Evolutionary conservation across 257 asterid species (phyloP), one percentile per base, ranked within the genome.

Genomic region (Nicotiana benthamiana): DNA sequence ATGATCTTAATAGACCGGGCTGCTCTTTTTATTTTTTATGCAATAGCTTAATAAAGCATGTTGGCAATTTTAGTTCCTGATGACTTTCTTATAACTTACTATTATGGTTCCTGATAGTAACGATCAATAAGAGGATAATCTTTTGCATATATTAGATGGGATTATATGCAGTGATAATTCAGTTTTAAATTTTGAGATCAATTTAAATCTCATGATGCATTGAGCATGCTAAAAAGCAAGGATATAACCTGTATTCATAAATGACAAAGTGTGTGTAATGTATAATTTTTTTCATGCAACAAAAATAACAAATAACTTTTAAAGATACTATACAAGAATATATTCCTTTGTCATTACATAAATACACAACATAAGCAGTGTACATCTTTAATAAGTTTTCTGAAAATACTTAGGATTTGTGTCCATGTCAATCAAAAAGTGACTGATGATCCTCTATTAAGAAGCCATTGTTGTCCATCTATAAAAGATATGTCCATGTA

Each of bases 391-490:
- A 12, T 12, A n/a, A 67, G 28, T 36, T 28, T n/a, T n/a, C 20
- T 20, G 52, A 17, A 34, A 18, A 18, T 18, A 32, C n/a, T n/a
- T 36, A 67, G 6, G 53, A 1, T 34, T 67, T 67, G 54, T 40
- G 18, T 40, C 30, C 22, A 5, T 67, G n/a, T 20, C 20, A 22
- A 1, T 20, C 12, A 70, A 61, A 10, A 70, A 3, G 46, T 43
- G 24, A 22, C 10, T 68, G n/a, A 53, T 68, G 56, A 40, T 70
- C 22, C 46, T 72, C 77, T 34, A 54, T 34, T 77, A 79, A 84
- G 53, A 81, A 95, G 90, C 99, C 98, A 93, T 1, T 90, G 86
- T 63, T 91, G 79, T 36, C 98, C 99, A 80, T 95, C 92, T 18
- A 95, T 85, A 86, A 80, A 93, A 4, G 98, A 89, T 43, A 82